These are phyloP conservation scores for Rhododendron griersonianum DNA, from an alignment of 148 eudicot species.

Conservation along the genomic window DNA sequence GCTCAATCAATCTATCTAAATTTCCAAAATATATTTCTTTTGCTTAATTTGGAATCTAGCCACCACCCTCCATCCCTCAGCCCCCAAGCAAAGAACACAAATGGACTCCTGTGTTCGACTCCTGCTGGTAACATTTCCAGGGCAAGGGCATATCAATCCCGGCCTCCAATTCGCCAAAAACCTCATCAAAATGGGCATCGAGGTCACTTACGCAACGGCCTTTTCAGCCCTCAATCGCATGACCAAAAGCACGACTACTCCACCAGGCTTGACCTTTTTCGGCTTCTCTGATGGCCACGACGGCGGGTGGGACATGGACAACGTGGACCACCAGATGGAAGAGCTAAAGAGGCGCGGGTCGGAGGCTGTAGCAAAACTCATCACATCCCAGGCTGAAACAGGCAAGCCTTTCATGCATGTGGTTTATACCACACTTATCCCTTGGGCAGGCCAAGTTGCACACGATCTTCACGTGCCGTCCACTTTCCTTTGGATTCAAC, in stretches of 20 bases:
- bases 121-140: constrained; percentile 28
- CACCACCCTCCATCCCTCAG: background rate
- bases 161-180: constrained; percentile 47
- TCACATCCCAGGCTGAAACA: constrained; percentile 4
- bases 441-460: constrained; percentile 50
- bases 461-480: constrained; percentile 34
- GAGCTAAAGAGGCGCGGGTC: constrained; percentile 18
- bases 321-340: background rate
- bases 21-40: background rate
- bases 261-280: background rate
- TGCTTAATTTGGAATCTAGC: background rate
- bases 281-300: constrained; percentile 39
- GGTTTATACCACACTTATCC: constrained; percentile 32
- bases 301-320: constrained; percentile 7
- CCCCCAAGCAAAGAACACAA: background rate
- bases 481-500: constrained; percentile 36
- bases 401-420: constrained; percentile 30
- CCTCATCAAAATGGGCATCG: constrained; percentile 25
- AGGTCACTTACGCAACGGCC: constrained; percentile 42
- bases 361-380: constrained; percentile 17
- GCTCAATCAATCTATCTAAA: background rate
- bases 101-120: constrained; percentile 15
- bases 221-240: constrained; percentile 8
- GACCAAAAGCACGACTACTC: background rate
- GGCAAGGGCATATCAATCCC: constrained; percentile 57